A percentile compares a stretch with the other conserved stretches of the same genome.
Conservation (phyloP, 2,329 filamentous ascomycete genomes). For the Aspergillus puulaauensis region DNA sequence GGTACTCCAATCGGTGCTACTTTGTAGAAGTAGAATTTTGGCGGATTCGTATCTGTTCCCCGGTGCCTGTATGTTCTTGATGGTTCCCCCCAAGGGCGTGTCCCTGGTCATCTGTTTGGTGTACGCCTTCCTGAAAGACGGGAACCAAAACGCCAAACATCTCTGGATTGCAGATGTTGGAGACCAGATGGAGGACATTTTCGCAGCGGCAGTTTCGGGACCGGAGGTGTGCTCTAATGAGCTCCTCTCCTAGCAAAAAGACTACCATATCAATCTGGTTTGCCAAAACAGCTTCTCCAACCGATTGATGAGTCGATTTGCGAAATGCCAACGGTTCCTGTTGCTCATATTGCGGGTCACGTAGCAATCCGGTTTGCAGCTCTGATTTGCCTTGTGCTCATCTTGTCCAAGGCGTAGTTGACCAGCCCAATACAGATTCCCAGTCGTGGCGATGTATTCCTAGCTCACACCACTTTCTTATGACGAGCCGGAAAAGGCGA, state of each 20-base stretch:
- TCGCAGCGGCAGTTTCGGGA: constrained; percentile 14
- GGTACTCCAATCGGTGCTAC: neutral
- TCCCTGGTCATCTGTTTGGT: constrained; percentile 12
- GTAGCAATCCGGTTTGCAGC: neutral
- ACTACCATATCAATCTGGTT: neutral
- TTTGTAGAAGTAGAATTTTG: constrained; percentile 6
- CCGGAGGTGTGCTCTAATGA: constrained; percentile 13
- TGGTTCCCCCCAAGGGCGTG: constrained; percentile 6
- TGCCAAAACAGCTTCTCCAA: neutral
- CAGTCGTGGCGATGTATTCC: constrained; percentile 3
- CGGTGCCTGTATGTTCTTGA: constrained; percentile 4
- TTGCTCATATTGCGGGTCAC: neutral
- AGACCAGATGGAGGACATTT: constrained; percentile 16
- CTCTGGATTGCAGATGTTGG: constrained; percentile 17
- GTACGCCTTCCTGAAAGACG: constrained; percentile 10
- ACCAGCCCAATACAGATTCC: constrained; percentile 14
- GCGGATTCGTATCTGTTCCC: constrained; percentile 8
- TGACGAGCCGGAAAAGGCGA: constrained; percentile 12
- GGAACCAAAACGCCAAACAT: constrained; percentile 14
- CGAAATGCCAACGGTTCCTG: neutral
- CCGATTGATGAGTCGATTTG: neutral
- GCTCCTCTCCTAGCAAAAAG: constrained; percentile 8
- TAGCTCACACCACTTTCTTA: constrained; percentile 10
- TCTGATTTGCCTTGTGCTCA: constrained; percentile 3
- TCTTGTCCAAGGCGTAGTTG: constrained; percentile 16